Base-by-base conservation (phyloP, 768 basidiomycete species). In the Cubamyces lactineus region DNA sequence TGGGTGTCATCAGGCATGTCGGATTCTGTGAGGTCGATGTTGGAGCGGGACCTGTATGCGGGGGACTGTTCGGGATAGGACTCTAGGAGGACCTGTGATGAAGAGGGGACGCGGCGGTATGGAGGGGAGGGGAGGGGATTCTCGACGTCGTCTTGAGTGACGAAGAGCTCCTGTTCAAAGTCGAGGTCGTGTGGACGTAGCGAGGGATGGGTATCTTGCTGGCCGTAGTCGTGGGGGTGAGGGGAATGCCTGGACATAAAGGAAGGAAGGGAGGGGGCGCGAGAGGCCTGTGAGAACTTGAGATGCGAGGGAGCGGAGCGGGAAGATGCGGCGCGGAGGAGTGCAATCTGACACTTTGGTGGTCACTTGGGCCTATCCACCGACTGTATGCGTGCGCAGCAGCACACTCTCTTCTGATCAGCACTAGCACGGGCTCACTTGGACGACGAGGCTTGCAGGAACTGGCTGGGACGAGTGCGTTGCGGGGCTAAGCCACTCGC, bases 61-160 rank as follows among this genome's bases (percentile, higher is more conserved):
- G 64, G 67, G 11, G 68, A 67, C 41, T 69, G 66, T 19, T 69
- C 68, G 11, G 67, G 60, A 53, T 62, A 64, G 11, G 61, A 54
- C 23, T 61, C 66, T 24, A 78, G 66, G 53, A 63, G 60, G 47
- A 74, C 52, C 42, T 76, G 71, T 45, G 80, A 77, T 1, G 73
- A 67, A 59, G 73, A 76, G 19, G 76, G 70, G 49, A 71, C 54
- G 16, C 70, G 72, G 5, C 71, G 73, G 67, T 80, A 80, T 0
- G 77, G 76, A 17, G 79, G 79, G 9, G 79, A 79, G 16, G 77
- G 72, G 26, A 70, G 60, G 12, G 67, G 41, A 52, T 64, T 61
- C n/a, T 67, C 63, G 57, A 70, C 46, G 57, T 62, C 61, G 46
- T 53, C 55, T 3, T 49, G 23, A 39, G 11, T 60, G 66, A 63